A percentile compares a stretch with the other conserved stretches of the same genome.
Conservation (phyloP, 192 early-diverging fungal genomes). For the Podochytrium sp. region DNA sequence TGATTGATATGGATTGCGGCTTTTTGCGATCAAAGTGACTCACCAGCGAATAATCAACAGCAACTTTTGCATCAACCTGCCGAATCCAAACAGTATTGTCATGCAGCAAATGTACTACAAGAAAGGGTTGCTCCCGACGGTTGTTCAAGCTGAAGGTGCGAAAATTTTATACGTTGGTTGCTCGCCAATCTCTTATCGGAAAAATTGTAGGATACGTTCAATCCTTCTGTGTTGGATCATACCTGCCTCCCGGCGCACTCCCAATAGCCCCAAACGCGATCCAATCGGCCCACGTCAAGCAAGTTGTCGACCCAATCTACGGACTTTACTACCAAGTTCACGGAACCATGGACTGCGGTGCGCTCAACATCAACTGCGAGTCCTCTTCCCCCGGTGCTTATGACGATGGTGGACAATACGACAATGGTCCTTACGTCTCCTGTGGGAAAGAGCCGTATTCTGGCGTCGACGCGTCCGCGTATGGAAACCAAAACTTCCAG, state of each 20-base stretch:
- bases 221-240: constrained; percentile 32
- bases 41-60: background rate
- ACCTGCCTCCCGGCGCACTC: constrained; percentile 27
- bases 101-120: constrained; percentile 38
- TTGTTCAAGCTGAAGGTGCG: constrained; percentile 22
- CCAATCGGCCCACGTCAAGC: constrained; percentile 30
- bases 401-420: constrained; percentile 28
- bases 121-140: constrained; percentile 12
- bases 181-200: constrained; percentile 27
- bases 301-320: background rate
- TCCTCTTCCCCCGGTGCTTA: constrained; percentile 15
- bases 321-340: constrained; percentile 31
- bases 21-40: background rate
- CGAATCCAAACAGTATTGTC: constrained; percentile 22
- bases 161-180: constrained; percentile 11
- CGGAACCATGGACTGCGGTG: constrained; percentile 31
- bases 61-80: constrained; percentile 45
- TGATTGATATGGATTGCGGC: background rate
- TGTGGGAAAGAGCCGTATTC: constrained; percentile 38
- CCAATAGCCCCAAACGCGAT: constrained; percentile 25
- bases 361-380: constrained; percentile 33
- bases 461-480: constrained; percentile 26
- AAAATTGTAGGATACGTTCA: constrained; percentile 35
- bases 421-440: background rate
- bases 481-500: background rate